Evolutionary conservation across 2,329 filamentous ascomycete species (phyloP), one percentile per base, ranked within the genome.

Genomic region (Exutisphaerella laricina): DNA sequence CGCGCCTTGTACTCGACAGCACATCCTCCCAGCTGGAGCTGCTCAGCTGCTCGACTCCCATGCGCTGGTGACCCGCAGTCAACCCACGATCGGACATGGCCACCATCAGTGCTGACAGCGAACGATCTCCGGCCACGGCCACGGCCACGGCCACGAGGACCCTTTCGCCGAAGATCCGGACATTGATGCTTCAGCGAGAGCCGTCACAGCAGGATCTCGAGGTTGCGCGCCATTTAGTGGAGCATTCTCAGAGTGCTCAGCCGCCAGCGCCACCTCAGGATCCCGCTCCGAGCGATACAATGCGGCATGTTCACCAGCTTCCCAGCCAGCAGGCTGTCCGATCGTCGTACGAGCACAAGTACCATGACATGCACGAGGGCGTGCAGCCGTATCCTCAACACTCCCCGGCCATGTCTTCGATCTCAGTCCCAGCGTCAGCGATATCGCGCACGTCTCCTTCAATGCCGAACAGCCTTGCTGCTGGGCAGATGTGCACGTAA

Each of bases 401-500:
- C 8, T 51, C 44, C 8, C 46, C 45, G 7, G 36, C 37, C n/a
- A 39, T 41, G 20, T 44, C 41, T 2, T 44, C 49, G 8, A 18
- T 31, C 7, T 35, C 43, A 7, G 41, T 22, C 9, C 22, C 46
- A 9, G 30, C 41, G 13, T 34, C 46, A 8, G 41, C n/a, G n/a
- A n/a, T 26, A 12, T 43, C 43, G 31, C 41, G 49, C 25, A 39
- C n/a, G 5, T 42, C 42, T 21, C 30, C 41, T n/a, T 41, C 16
- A 34, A 31, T 41, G 22, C 41, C 46, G 10, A 66, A 60, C 50
- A 60, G 62, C 38, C 61, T 67, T 23, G 60, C 80, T 31, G 70
- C 68, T 37, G 82, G 81, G 2, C 83, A 86, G 62, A 70, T 84
- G 33, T 87, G 83, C 79, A 86, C 82, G 83, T 85, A 68, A 59